phyloP scores from a whole-genome alignment of 306 rosid genomes.

The Glycine soja region DNA sequence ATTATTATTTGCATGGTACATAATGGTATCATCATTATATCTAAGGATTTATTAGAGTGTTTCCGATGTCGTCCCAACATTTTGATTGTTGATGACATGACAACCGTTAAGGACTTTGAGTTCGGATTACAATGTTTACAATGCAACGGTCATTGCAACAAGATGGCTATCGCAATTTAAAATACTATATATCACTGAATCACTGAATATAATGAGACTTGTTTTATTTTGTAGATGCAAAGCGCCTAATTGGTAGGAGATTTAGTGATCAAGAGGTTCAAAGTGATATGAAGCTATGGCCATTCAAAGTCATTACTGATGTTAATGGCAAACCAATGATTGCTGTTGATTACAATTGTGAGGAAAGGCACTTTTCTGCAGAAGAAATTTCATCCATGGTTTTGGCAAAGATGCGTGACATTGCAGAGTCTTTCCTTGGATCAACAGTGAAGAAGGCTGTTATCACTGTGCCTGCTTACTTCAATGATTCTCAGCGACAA shows the following conservation, averaged over 20 bases:
- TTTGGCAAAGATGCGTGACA: slow-evolving; percentile 62
- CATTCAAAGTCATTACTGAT: slow-evolving; percentile 26
- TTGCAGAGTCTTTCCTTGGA: slow-evolving; percentile 60
- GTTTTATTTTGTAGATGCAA: slow-evolving; percentile 3
- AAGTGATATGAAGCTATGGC: slow-evolving; percentile 18
- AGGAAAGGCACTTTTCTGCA: slow-evolving; percentile 47
- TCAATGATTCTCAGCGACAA: slow-evolving; percentile 12
- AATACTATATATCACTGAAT: too few species aligned
- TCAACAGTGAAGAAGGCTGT: not conserved
- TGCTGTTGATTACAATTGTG: slow-evolving; percentile 41
- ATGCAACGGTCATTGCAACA: too few species aligned
- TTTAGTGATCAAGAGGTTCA: not conserved
- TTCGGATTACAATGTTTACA: too few species aligned
- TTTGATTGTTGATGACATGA: too few species aligned
- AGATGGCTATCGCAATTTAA: not conserved
- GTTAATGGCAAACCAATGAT: slow-evolving; percentile 56
- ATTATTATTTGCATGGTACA: too few species aligned
- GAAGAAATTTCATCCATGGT: slow-evolving; percentile 65
- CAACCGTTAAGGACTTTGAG: too few species aligned
- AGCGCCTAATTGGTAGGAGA: not conserved
- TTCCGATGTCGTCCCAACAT: too few species aligned
- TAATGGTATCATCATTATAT: too few species aligned
- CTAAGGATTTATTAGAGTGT: too few species aligned
- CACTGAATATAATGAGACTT: not conserved
- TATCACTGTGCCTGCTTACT: slow-evolving; percentile 44